A percentile compares a stretch with the other conserved stretches of the same genome.
Conservation (phyloP, 176 grass and related monocot species). For the Carex myosuroides region DNA sequence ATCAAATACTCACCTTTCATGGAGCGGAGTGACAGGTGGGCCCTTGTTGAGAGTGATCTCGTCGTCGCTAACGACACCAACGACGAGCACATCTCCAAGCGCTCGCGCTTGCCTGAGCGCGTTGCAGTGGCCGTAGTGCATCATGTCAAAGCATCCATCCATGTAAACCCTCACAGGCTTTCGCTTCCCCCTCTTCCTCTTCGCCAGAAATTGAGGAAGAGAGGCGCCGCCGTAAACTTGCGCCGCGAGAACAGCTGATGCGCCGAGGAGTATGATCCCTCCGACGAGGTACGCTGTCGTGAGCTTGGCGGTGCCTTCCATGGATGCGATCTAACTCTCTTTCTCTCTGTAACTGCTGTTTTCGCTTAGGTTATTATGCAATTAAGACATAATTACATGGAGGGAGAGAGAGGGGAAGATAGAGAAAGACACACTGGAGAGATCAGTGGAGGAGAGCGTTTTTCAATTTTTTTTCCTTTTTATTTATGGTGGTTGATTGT, state of each 20-base stretch:
- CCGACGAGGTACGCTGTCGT: slow-evolving; percentile 51
- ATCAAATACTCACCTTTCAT: slow-evolving; percentile 48
- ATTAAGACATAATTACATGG: slow-evolving; percentile 1
- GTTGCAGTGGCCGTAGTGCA: slow-evolving; percentile 97
- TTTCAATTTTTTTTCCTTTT: neutral
- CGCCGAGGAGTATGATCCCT: slow-evolving; percentile 57
- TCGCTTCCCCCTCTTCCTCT: slow-evolving; percentile 20
- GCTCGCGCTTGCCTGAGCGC: slow-evolving; percentile 66
- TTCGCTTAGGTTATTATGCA: neutral
- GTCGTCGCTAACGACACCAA: slow-evolving; percentile 61
- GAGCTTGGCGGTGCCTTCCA: slow-evolving; percentile 35
- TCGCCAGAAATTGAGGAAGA: slow-evolving; percentile 7
- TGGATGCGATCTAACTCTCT: slow-evolving; percentile 7
- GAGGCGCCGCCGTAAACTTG: slow-evolving; percentile 25
- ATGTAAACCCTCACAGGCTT: slow-evolving; percentile 81
- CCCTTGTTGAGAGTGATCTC: slow-evolving; percentile 92
- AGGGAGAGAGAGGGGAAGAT: neutral
- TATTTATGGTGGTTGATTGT: neutral
- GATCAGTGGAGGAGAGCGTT: slow-evolving; percentile 10
- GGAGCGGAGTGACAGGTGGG: slow-evolving; percentile 62
- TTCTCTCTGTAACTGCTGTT: neutral
- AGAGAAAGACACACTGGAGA: neutral
- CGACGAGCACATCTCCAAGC: slow-evolving; percentile 77
- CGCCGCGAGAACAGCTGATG: slow-evolving; percentile 32
- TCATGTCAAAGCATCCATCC: slow-evolving; percentile 99